Base-by-base conservation (phyloP, 2,329 filamentous ascomycete species). In the Cercospora zeina region DNA sequence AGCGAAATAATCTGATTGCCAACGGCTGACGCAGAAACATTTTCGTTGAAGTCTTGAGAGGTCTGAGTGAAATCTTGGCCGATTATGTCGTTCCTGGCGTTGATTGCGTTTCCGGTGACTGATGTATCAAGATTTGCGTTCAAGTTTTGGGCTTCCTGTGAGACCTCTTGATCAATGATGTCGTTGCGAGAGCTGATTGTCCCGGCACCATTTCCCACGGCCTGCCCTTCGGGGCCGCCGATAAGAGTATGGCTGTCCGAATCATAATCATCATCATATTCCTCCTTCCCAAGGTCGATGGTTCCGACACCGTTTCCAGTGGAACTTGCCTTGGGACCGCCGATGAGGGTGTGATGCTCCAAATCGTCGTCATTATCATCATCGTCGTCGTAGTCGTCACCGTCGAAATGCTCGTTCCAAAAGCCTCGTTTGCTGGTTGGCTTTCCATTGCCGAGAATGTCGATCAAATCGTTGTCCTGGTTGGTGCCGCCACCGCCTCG, bases 391-490 rank as follows among this genome's bases (percentile, higher is more conserved):
- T 42, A n/a, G n/a, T n/a, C n/a, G n/a, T n/a, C n/a, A n/a, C n/a
- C 37, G 9, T 42, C 37, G n/a, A 42, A 9, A 42, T 16, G 37
- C n/a, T 42, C 37, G 5, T n/a, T n/a, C n/a, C n/a, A 27, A 6
- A 45, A n/a, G 16, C 39, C 39, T 2, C 39, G 39, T 11, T 45
- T 45, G 1, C 8, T 14, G 24, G 47, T 21, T 1, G 19, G 5
- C 1, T 9, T 24, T 8, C 16, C 14, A 9, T 50, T 50, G 21
- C 14, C 13, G 9, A 50, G 24, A 16, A 50, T 50, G 27, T 50
- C 47, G 19, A 50, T 21, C 8, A 50, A 50, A 31, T 50, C 47
- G 27, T 50, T 50, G 21, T 50, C 47, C 16, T 45, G 39, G 36
- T 39, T 39, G 36, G 36, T 13, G 9, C 36, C 36, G 36, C 36